Evolutionary conservation across 495 filamentous ascomycete genomes (phyloP).

Genomic region (Aspergillus coremiiformis): DNA sequence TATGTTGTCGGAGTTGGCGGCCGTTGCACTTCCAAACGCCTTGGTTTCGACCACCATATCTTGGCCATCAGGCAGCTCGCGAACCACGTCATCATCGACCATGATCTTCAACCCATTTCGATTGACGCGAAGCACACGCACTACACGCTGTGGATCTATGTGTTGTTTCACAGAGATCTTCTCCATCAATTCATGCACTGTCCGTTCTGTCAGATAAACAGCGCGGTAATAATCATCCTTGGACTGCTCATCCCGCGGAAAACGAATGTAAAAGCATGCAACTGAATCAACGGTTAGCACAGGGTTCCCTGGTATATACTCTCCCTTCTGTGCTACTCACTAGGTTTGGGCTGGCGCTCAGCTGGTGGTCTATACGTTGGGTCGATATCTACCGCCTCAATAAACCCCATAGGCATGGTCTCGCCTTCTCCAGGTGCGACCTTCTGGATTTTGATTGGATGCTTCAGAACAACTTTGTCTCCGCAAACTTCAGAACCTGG

Average conservation of each 20-base stretch:
- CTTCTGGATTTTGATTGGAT: constrained; percentile 43
- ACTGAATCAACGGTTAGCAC: constrained; percentile 36
- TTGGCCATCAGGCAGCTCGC: constrained; percentile 81
- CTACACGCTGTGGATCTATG: constrained; percentile 62
- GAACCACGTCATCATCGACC: constrained; percentile 84
- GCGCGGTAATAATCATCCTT: constrained; percentile 71
- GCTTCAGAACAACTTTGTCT: constrained; percentile 16
- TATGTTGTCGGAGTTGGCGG: constrained; percentile 5
- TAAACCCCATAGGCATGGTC: constrained; percentile 59
- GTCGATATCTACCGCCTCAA: constrained; percentile 89
- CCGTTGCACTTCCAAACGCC: constrained; percentile 7
- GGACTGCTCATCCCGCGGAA: constrained; percentile 42
- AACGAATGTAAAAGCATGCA: constrained; percentile 82
- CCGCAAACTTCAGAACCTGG: constrained; percentile 11
- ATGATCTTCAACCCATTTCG: constrained; percentile 69
- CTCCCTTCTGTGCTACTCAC: constrained; percentile 34
- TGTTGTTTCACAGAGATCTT: constrained; percentile 69
- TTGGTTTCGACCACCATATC: constrained; percentile 69
- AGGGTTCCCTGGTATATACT: neutral
- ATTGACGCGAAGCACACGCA: constrained; percentile 63
- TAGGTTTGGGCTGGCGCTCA: constrained; percentile 61
- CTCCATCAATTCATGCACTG: constrained; percentile 58
- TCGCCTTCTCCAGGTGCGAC: constrained; percentile 39
- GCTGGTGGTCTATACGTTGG: constrained; percentile 71
- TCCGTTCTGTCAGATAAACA: constrained; percentile 75